phyloP scores from a whole-genome alignment of 2,329 filamentous ascomycete species.

The Stagonosporopsis vannaccii region DNA sequence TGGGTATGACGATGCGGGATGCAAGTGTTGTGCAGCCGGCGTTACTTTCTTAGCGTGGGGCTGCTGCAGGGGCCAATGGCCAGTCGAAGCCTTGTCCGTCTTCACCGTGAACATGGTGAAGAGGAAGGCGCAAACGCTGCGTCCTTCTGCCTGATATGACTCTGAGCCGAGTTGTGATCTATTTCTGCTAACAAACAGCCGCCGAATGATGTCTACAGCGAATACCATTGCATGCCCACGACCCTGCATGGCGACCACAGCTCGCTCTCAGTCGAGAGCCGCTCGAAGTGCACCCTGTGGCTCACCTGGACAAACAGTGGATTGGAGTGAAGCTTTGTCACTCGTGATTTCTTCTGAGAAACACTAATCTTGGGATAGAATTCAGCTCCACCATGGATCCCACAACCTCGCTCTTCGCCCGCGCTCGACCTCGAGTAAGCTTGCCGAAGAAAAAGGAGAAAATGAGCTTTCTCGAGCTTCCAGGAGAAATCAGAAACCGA shows the following conservation, averaged over 20 bases:
- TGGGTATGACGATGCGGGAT: constrained; percentile 36
- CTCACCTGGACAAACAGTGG: neutral
- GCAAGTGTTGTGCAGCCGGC: constrained; percentile 33
- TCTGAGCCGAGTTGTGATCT: constrained; percentile 1
- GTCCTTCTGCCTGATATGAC: constrained; percentile 2
- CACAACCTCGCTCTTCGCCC: constrained; percentile 23
- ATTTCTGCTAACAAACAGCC: neutral
- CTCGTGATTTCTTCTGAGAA: neutral
- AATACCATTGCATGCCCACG: neutral
- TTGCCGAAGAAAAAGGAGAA: constrained; percentile 20
- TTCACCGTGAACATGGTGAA: constrained; percentile 4
- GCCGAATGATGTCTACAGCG: neutral
- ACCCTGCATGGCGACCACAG: neutral
- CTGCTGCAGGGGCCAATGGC: constrained; percentile 15
- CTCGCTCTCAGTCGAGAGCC: neutral
- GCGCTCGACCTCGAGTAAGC: constrained; percentile 10
- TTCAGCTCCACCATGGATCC: constrained; percentile 21
- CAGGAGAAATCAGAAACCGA: constrained; percentile 58
- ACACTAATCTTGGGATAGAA: constrained; percentile 1
- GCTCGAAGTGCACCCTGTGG: neutral
- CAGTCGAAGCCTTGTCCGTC: neutral
- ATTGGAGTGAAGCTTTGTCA: constrained; percentile 4
- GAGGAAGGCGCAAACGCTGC: constrained; percentile 4
- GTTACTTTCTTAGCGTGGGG: constrained; percentile 34
- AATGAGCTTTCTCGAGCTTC: constrained; percentile 49